Base-by-base conservation (phyloP, 176 grass and related monocot species). In the Carex scoparia region DNA sequence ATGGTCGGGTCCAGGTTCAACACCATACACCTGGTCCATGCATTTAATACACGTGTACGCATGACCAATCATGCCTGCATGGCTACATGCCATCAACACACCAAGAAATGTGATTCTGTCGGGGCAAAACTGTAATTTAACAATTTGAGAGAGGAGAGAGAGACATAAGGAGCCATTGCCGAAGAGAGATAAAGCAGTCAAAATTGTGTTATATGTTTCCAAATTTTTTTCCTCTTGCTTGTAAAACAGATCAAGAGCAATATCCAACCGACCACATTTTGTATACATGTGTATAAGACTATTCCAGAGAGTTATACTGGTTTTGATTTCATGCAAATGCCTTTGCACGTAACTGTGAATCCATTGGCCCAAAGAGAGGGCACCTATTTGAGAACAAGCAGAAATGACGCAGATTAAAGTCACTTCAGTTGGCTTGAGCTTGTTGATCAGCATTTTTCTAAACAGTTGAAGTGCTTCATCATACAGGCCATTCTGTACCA, bases 21-120 rank as follows among this genome's bases (percentile, higher is more conserved):
- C 9, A 38, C 51, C 81, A 7, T 85, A 70, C 64, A 86, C 89
- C 27, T 33, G 63, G 0, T 49, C 8, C 58, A 94, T 40, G 14
- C 73, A 84, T 86, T 54, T 56, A 31, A 93, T 90, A 28, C 94
- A 81, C 1, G 80, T 23, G 23, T 23, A 23, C 23, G 23, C 90
- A 65, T 87, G 65, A n/a, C 81, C 33, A 8, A 97, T 64, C 32
- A 92, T 86, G 16, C 87, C 89, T 44, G 28, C 56, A 70, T 91
- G 92, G 54, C 84, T 94, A 73, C 94, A 94, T 23, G 90, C 94
- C 84, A 92, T 92, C 14, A 97, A 70, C 16, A 92, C 4, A 0
- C 85, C 90, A 56, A 91, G 89, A 28, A 86, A 92, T 40, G 79
- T 91, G 28, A 87, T 92, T 1, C 82, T 88, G 79, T 67, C 93